Evolutionary conservation across 805 yeast species (phyloP).

Genomic region (Candida ulmi): DNA sequence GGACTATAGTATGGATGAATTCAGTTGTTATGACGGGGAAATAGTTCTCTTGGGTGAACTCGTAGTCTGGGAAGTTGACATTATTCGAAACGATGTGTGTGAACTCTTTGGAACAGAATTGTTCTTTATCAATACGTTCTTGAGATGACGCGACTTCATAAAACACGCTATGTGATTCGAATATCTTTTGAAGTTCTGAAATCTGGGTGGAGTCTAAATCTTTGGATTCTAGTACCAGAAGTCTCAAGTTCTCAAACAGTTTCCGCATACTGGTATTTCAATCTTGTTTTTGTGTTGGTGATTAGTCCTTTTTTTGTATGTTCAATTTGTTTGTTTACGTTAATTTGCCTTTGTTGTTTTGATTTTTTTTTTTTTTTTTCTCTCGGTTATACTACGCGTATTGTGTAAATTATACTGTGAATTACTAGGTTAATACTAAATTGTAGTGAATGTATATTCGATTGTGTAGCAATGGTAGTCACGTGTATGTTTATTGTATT

Average conservation of each 20-base stretch:
- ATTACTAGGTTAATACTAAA: no score
- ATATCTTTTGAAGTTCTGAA: background rate
- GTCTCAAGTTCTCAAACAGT: background rate
- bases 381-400: no score
- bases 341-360: background rate
- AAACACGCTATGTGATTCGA: background rate
- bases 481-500: background rate
- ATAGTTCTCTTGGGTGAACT: constrained; percentile 42
- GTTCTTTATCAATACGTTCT: constrained; percentile 7
- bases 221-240: background rate
- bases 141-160: background rate
- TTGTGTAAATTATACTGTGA: no score
- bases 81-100: constrained; percentile 47
- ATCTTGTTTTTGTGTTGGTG: background rate
- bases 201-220: background rate
- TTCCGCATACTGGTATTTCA: background rate
- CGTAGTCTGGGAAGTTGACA: constrained; percentile 45
- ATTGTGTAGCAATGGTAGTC: no score
- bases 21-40: constrained; percentile 58
- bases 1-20: constrained; percentile 53
- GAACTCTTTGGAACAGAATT: constrained; percentile 10
- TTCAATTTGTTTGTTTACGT: background rate
- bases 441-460: no score
- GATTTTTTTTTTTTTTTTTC: no score
- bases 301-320: background rate